A percentile compares a stretch with the other conserved stretches of the same genome.
Conservation (phyloP, 257 asterid species). For the Scutellaria galericulata region DNA sequence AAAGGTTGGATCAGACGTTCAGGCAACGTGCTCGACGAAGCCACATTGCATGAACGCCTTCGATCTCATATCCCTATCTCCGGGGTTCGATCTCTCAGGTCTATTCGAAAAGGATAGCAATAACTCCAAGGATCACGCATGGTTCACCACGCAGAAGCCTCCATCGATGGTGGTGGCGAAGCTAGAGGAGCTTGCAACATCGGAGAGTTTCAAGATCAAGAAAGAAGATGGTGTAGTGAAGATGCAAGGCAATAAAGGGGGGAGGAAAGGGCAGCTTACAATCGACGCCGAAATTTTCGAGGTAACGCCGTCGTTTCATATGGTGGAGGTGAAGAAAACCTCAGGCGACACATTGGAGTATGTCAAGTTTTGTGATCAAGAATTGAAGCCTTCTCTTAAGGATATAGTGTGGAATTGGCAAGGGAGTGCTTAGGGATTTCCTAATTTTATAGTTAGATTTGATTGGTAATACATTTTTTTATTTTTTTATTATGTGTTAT, state of each 20-base stretch:
- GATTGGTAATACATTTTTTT: slow-evolving; percentile 1
- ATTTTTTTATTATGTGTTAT: neutral
- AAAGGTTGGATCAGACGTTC: neutral
- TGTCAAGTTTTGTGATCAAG: slow-evolving; percentile 68
- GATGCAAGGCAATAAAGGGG: slow-evolving; percentile 63
- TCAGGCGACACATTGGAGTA: slow-evolving; percentile 90
- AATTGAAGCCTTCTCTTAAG: slow-evolving; percentile 81
- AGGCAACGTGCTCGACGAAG: slow-evolving; percentile 32
- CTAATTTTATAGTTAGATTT: slow-evolving; percentile 8
- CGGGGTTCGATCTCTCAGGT: slow-evolving; percentile 79
- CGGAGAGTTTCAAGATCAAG: slow-evolving; percentile 65
- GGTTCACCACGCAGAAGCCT: slow-evolving; percentile 68
- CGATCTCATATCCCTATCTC: slow-evolving; percentile 79
- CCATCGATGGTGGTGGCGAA: slow-evolving; percentile 63
- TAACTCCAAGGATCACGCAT: slow-evolving; percentile 40
- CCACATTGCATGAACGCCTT: slow-evolving; percentile 69
- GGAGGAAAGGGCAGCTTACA: slow-evolving; percentile 72
- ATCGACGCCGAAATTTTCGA: slow-evolving; percentile 90
- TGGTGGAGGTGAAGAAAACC: slow-evolving; percentile 82
- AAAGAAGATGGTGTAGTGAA: slow-evolving; percentile 67
- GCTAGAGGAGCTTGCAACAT: slow-evolving; percentile 71
- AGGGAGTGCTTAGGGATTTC: slow-evolving; percentile 39
- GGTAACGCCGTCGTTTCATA: slow-evolving; percentile 84
- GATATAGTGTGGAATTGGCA: slow-evolving; percentile 75
- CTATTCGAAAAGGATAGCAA: slow-evolving; percentile 55